A percentile compares a stretch with the other conserved stretches of the same genome.
Conservation (phyloP, 495 filamentous ascomycete species). For the Penicillium fimorum region DNA sequence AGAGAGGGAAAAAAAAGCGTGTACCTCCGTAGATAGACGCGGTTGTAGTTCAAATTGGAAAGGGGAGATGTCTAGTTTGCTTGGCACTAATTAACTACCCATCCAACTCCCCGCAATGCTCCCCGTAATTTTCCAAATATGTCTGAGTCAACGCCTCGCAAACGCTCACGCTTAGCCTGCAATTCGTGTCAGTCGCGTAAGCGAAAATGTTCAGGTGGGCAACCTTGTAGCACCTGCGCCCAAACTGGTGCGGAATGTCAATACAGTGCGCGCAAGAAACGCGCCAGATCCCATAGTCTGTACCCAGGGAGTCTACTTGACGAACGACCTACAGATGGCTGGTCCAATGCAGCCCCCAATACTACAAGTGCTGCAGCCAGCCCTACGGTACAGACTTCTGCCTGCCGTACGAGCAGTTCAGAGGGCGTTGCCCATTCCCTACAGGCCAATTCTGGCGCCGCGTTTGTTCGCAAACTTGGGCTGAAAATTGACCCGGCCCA, state of each 20-base stretch:
- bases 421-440: conserved; percentile 28
- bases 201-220: conserved; percentile 52
- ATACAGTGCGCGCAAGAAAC: conserved; percentile 43
- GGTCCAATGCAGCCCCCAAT: conserved; percentile 4
- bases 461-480: conserved; percentile 54
- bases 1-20: not conserved
- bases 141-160: conserved; percentile 36
- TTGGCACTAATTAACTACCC: conserved; percentile 13
- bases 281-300: conserved; percentile 17
- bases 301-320: conserved; percentile 14
- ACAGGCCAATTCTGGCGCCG: conserved; percentile 55
- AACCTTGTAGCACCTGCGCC: conserved; percentile 51
- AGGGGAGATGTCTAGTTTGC: conserved; percentile 6
- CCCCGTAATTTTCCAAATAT: conserved; percentile 22
- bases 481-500: conserved; percentile 49
- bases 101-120: conserved; percentile 4
- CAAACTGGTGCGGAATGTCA: conserved; percentile 50
- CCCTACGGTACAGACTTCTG: conserved; percentile 13
- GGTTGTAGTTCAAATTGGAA: not conserved
- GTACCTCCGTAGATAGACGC: not conserved
- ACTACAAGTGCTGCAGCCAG: conserved; percentile 6
- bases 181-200: conserved; percentile 52
- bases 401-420: conserved; percentile 2
- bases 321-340: conserved; percentile 21
- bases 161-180: conserved; percentile 51